These are phyloP conservation scores for Periconia macrospinosa DNA, from an alignment of 2,329 filamentous ascomycete species.

Conservation along the genomic window DNA sequence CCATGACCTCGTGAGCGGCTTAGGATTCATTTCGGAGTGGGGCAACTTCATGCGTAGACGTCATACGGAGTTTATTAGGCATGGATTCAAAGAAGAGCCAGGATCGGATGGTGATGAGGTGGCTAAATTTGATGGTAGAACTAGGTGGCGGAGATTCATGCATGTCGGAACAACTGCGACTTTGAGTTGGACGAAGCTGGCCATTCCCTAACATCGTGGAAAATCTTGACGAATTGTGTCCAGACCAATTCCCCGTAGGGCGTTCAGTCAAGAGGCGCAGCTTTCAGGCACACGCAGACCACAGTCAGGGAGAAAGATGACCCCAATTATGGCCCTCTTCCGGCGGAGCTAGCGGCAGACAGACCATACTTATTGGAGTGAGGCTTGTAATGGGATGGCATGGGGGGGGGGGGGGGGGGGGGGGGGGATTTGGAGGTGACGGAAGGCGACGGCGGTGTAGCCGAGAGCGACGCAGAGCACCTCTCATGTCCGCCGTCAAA, in stretches of 20 bases:
- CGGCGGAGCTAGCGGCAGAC: slow-evolving; percentile 10
- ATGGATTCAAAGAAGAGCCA: slow-evolving; percentile 13
- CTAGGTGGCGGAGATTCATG: slow-evolving; percentile 14
- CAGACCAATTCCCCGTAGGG: slow-evolving; percentile 12
- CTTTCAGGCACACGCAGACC: slow-evolving; percentile 11
- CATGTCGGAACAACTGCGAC: slow-evolving; percentile 12
- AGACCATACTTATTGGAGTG: slow-evolving; percentile 1
- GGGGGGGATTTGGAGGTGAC: slow-evolving; percentile 8
- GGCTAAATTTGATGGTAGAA: slow-evolving; percentile 14
- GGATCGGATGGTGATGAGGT: slow-evolving; percentile 11
- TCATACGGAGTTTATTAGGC: slow-evolving; percentile 13
- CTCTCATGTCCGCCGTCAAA: slow-evolving; percentile 17
- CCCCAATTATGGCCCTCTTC: slow-evolving; percentile 12
- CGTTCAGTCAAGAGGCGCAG: slow-evolving; percentile 11
- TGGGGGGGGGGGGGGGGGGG: too few relatives aligned
- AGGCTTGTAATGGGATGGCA: slow-evolving; percentile 11
- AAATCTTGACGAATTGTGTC: slow-evolving; percentile 12
- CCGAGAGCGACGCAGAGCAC: slow-evolving; percentile 12
- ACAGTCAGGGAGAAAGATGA: slow-evolving; percentile 10
- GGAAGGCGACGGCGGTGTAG: slow-evolving; percentile 8
- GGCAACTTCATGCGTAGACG: slow-evolving; percentile 12
- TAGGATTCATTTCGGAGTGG: slow-evolving; percentile 14
- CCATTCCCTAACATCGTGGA: slow-evolving; percentile 14
- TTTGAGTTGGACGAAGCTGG: slow-evolving; percentile 13
- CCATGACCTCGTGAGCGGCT: slow-evolving; percentile 14